Base-by-base conservation (phyloP, 2,329 filamentous ascomycete genomes). In the Aureobasidium sp. region DNA sequence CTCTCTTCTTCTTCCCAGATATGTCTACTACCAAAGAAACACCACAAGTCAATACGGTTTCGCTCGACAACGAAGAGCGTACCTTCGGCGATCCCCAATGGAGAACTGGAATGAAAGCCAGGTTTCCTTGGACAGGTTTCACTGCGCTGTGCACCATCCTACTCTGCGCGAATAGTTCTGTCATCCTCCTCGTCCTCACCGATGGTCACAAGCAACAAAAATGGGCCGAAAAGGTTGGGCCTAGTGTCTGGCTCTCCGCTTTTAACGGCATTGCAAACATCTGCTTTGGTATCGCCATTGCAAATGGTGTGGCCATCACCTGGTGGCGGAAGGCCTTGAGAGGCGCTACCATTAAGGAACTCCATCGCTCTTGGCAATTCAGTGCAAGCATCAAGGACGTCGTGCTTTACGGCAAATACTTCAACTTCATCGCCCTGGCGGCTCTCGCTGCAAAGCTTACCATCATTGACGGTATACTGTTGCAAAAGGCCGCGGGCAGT, bases 391-490 rank as follows among this genome's bases (percentile, higher is more conserved):
- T 72, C 42, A 69, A 70, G 23, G 66, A 71, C 6, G 50, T 72
- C 4, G 42, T 71, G 5, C 53, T 72, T 1, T 67, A 60, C 4
- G 70, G 66, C 25, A 71, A 66, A 61, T 70, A 70, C 66, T 73
- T 74, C 69, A 74, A 74, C 64, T 38, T 72, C 43, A 72, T 73
- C 29, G 72, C 71, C 8, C 63, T 74, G 3, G 71, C 72, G 1
- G 72, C 72, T 4, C 67, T 74, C 9, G 67, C 67, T 4, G 64
- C 71, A 7, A 73, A 74, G 43, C 64, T 74, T 18, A 72, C 70
- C 20, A 70, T 74, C 60, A 69, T 73, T 33, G 72, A 74, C 31
- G 67, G 69, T n/a, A 54, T 69, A 1, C 67, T 73, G 1, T 64
- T 74, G 16, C 72, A 74, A 40, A 66, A 68, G 45, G 69, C 71